These are phyloP conservation scores for Myrica gale DNA, from an alignment of 306 rosid species.

Conservation along the genomic window DNA sequence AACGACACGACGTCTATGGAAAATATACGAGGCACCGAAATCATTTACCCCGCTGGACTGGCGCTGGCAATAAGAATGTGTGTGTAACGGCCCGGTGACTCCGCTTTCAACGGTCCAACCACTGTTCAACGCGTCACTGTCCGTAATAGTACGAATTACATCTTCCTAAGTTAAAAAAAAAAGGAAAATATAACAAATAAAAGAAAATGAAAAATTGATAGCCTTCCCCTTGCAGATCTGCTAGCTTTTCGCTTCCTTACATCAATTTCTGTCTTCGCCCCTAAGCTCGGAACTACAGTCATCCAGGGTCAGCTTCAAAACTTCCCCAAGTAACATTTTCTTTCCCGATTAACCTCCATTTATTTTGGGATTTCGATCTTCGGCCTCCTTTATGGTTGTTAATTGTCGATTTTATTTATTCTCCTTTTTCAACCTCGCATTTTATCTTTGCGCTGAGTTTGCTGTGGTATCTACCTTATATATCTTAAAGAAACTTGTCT, in stretches of 20 bases:
- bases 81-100: too few species aligned
- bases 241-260: slow-evolving; percentile 38
- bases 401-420: neutral
- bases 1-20: too few species aligned
- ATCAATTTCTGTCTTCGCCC: slow-evolving; percentile 33
- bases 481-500: neutral
- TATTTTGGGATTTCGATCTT: slow-evolving; percentile 19
- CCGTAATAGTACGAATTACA: neutral
- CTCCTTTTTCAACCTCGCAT: neutral
- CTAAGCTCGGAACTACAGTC: slow-evolving; percentile 40
- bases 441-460: slow-evolving; percentile 12
- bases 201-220: slow-evolving; percentile 6
- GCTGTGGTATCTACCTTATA: neutral
- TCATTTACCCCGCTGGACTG: too few species aligned
- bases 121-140: too few species aligned
- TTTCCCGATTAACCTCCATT: neutral
- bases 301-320: slow-evolving; percentile 50
- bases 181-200: neutral
- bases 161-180: neutral
- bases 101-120: too few species aligned
- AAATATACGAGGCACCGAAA: too few species aligned
- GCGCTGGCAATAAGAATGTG: too few species aligned
- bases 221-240: slow-evolving; percentile 55
- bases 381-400: neutral
- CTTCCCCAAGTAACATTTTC: slow-evolving; percentile 2